Base-by-base conservation (phyloP, 352 stramenopile species). In the Pythium grandisporangium region DNA sequence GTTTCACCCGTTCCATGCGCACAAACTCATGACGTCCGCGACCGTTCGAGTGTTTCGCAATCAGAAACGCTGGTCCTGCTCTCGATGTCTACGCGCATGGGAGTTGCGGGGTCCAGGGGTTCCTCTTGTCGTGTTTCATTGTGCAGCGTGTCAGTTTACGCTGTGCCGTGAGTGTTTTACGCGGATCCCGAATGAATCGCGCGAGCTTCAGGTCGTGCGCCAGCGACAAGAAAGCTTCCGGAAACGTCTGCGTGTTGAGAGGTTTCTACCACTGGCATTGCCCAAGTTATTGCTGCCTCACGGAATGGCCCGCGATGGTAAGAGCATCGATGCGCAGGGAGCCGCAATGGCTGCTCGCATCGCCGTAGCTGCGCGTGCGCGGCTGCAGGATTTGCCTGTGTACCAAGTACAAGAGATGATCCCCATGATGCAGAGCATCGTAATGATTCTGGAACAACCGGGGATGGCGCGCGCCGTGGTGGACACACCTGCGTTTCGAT, bases 341-440 rank as follows among this genome's bases (percentile, higher is more conserved):
- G n/a, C n/a, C n/a, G n/a, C n/a, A n/a, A n/a, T n/a, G n/a, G n/a
- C n/a, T n/a, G n/a, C n/a, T n/a, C 52, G 69, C 21, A 48, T 84
- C 21, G 56, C 59, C 3, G 54, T 73, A 30, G 73, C 78, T 16
- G 46, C 82, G 4, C 65, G 67, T 20, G 53, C 54, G 14, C 63
- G 70, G 5, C 50, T 80, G 11, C 47, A 73, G 32, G 74, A 87
- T 38, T 22, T 87, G 21, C 70, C 71, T 13, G 53, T 65, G 5
- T 66, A 81, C 29, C 67, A 73, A 27, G 70, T 66, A 6, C 37
- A 55, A 19, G 66, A 69, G 23, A 51, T 71, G 26, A 55, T 64
- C 2, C 50, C 56, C 7, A 62, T 66, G 25, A 45, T 55, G 10
- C 48, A 65, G 30, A 45, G 81, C n/a, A 52, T 84, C 8, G 33